Evolutionary conservation across 495 filamentous ascomycete genomes (phyloP).

Genomic region (Hypoxylon subgilvum): DNA sequence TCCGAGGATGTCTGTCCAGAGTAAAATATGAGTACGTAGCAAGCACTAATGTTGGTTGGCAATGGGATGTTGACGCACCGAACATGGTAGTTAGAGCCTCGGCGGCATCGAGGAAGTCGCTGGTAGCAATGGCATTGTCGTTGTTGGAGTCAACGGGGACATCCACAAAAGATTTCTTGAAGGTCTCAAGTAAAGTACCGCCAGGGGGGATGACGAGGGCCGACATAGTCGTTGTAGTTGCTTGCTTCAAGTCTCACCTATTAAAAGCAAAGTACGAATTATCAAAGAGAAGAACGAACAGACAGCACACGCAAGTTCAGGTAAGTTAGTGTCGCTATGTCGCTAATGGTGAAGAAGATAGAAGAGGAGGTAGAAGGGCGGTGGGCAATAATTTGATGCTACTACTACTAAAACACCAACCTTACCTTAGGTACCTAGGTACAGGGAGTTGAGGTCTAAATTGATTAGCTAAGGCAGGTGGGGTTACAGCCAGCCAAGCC

Average conservation of each 20-base stretch:
- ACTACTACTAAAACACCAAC: too few species aligned
- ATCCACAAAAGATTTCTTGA: slow-evolving; percentile 80
- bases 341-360: too few species aligned
- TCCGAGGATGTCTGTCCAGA: slow-evolving; percentile 73
- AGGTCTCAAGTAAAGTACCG: slow-evolving; percentile 81
- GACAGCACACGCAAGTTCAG: not conserved
- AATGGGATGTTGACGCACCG: slow-evolving; percentile 58
- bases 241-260: slow-evolving; percentile 3
- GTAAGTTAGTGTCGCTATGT: too few species aligned
- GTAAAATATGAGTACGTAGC: not conserved
- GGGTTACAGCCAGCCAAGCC: too few species aligned
- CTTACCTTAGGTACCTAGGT: too few species aligned
- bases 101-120: slow-evolving; percentile 88
- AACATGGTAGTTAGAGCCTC: slow-evolving; percentile 86
- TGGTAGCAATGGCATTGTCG: slow-evolving; percentile 78
- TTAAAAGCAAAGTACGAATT: not conserved
- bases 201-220: slow-evolving; percentile 59
- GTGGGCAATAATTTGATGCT: too few species aligned
- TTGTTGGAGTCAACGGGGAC: slow-evolving; percentile 76
- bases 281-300: not conserved
- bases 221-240: slow-evolving; percentile 44
- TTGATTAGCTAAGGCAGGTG: too few species aligned
- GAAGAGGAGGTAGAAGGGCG: too few species aligned
- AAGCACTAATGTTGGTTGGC: not conserved
- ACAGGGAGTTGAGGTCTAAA: too few species aligned